These are phyloP conservation scores for Xylogone sp. DNA, from an alignment of 2,329 filamentous ascomycete genomes.

Conservation along the genomic window DNA sequence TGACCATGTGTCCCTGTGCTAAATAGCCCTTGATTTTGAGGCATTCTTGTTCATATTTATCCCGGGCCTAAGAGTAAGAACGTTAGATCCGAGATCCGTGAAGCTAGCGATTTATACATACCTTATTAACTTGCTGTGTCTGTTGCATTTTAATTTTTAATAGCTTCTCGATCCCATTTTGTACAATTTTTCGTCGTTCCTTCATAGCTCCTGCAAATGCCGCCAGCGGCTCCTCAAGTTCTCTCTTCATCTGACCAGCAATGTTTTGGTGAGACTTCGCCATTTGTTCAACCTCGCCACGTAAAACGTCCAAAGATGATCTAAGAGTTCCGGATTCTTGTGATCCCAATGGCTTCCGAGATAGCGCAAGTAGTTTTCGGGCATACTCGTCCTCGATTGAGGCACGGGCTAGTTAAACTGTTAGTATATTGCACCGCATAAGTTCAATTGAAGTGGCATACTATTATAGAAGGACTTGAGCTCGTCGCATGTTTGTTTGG, in stretches of 20 bases:
- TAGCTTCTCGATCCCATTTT: conserved; percentile 89
- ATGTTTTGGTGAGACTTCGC: conserved; percentile 90
- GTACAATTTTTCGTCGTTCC: conserved; percentile 93
- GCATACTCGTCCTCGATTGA: conserved; percentile 97
- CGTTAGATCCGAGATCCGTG: conserved; percentile 4
- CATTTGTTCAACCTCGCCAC: conserved; percentile 88
- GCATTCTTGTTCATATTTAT: conserved; percentile 96
- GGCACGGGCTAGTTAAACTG: conserved; percentile 61
- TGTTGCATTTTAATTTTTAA: conserved; percentile 92
- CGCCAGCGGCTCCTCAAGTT: conserved; percentile 87
- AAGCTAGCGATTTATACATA: conserved; percentile 32
- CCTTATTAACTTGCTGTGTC: conserved; percentile 88
- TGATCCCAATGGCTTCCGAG: conserved; percentile 84
- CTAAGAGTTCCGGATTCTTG: conserved; percentile 81
- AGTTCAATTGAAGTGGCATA: conserved; percentile 37
- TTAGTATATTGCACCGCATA: conserved; percentile 4
- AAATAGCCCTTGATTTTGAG: conserved; percentile 98
- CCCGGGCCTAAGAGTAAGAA: conserved; percentile 60
- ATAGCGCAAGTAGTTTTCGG: conserved; percentile 79
- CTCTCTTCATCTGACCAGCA: conserved; percentile 90
- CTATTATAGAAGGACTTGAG: conserved; percentile 85
- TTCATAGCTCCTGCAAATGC: conserved; percentile 96
- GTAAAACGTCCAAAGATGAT: conserved; percentile 79
- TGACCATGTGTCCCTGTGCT: conserved; percentile 98
- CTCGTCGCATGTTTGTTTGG: conserved; percentile 93